Evolutionary conservation across 1,284 basidiomycete species (phyloP).

Genomic region (Heterobasidion occidentale): DNA sequence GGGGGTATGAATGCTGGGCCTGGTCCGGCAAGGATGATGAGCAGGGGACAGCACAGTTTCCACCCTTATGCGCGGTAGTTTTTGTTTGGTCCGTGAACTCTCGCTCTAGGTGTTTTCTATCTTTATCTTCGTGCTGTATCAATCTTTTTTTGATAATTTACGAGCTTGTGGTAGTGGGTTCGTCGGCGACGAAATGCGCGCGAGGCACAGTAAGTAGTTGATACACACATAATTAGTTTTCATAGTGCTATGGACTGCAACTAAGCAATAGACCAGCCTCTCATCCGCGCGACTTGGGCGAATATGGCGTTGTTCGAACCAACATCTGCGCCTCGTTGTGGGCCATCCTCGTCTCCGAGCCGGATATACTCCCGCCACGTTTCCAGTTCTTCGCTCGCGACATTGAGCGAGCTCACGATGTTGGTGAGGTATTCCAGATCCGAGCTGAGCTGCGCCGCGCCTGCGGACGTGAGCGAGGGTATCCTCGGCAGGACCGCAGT

Average conservation of each 20-base stretch:
- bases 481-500: conserved; percentile 57
- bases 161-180: neutral
- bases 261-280: neutral
- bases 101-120: neutral
- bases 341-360: conserved; percentile 33
- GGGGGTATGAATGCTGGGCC: conserved; percentile 36
- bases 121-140: neutral
- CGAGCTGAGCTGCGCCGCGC: conserved; percentile 78
- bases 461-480: conserved; percentile 48
- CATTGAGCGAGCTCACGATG: conserved; percentile 86
- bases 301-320: neutral
- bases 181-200: neutral
- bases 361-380: conserved; percentile 64
- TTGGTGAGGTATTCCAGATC: conserved; percentile 88
- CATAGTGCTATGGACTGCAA: neutral
- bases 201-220: neutral
- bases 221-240: no score
- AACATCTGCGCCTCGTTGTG: neutral
- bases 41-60: conserved; percentile 50
- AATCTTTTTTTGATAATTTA: neutral
- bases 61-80: conserved; percentile 50
- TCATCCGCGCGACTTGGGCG: neutral
- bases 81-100: neutral
- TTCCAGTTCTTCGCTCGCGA: conserved; percentile 70
- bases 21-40: conserved; percentile 45